Evolutionary conservation across 2,329 filamentous ascomycete genomes (phyloP).

Genomic region (Dryadomyces quercus-mongolicae): DNA sequence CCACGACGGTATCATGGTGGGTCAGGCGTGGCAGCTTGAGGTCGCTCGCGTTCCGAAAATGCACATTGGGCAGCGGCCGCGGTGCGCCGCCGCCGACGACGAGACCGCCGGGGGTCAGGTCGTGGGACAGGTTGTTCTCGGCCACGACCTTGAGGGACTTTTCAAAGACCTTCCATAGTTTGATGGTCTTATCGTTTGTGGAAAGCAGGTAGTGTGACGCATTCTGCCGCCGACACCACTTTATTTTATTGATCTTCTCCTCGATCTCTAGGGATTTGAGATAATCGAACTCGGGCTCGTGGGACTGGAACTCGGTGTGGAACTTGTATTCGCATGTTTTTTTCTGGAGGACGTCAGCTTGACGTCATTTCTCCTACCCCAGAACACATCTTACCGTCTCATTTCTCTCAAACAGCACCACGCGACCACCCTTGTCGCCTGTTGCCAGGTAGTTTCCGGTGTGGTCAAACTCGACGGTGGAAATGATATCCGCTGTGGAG

Average conservation of each 20-base stretch:
- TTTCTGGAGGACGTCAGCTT: constrained; percentile 50
- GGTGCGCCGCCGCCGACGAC: constrained; percentile 68
- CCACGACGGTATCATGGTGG: constrained; percentile 96
- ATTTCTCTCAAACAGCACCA: constrained; percentile 83
- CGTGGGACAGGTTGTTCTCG: constrained; percentile 95
- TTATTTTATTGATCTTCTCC: constrained; percentile 99
- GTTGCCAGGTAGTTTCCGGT: constrained; percentile 83
- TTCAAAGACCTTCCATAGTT: constrained; percentile 99
- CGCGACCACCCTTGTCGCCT: constrained; percentile 78
- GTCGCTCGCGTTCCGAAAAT: constrained; percentile 70
- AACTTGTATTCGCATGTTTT: constrained; percentile 99
- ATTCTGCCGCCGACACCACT: constrained; percentile 98
- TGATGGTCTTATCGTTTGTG: constrained; percentile 99
- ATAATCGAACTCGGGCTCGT: constrained; percentile 99
- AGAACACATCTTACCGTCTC: constrained; percentile 60
- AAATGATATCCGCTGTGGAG: constrained; percentile 69
- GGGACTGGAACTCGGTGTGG: constrained; percentile 98
- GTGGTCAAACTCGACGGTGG: constrained; percentile 82
- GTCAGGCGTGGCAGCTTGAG: constrained; percentile 92
- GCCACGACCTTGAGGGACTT: constrained; percentile 98
- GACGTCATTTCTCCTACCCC: neutral
- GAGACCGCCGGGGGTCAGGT: constrained; percentile 66
- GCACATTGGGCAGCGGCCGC: constrained; percentile 55
- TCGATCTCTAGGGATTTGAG: constrained; percentile 98
- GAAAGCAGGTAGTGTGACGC: constrained; percentile 95